These are phyloP conservation scores for Albugo laibachii DNA, from an alignment of 352 stramenopile genomes.

Conservation along the genomic window DNA sequence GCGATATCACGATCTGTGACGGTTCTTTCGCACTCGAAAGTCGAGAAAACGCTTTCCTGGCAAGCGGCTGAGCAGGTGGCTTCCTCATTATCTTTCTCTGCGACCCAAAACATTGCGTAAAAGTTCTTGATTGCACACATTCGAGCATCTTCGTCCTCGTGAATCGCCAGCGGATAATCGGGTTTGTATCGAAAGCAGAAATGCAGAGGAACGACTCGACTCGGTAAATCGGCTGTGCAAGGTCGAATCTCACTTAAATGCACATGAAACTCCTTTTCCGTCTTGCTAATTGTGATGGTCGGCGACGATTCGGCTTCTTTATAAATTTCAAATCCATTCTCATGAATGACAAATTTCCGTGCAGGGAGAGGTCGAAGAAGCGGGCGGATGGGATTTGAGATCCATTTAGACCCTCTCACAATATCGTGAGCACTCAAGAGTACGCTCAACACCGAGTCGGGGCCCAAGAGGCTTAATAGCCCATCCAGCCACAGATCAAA, in stretches of 20 bases:
- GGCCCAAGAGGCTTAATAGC: neutral
- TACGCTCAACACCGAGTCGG: slow-evolving; percentile 8
- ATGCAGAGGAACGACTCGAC: slow-evolving; percentile 23
- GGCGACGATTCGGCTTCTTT: too few relatives aligned
- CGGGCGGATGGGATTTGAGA: slow-evolving; percentile 35
- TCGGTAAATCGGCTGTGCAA: slow-evolving; percentile 21
- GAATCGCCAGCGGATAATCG: slow-evolving; percentile 26
- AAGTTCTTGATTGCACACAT: slow-evolving; percentile 49
- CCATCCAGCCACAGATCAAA: neutral
- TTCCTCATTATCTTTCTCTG: slow-evolving; percentile 29
- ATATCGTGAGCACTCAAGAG: slow-evolving; percentile 34
- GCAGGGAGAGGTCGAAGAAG: slow-evolving; percentile 6
- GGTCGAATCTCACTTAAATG: slow-evolving; percentile 36
- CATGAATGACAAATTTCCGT: neutral
- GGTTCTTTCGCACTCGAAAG: slow-evolving; percentile 39
- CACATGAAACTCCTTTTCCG: slow-evolving; percentile 17
- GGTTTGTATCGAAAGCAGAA: slow-evolving; percentile 31
- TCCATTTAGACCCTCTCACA: slow-evolving; percentile 36
- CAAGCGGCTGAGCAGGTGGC: slow-evolving; percentile 36
- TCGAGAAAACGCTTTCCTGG: slow-evolving; percentile 28
- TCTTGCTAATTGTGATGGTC: slow-evolving; percentile 21
- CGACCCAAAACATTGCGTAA: slow-evolving; percentile 60
- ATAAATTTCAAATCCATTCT: too few relatives aligned
- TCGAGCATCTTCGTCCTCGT: slow-evolving; percentile 17
- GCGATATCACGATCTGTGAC: slow-evolving; percentile 31